Base-by-base conservation (phyloP, 768 basidiomycete genomes). In the Termitomyces heimii region DNA sequence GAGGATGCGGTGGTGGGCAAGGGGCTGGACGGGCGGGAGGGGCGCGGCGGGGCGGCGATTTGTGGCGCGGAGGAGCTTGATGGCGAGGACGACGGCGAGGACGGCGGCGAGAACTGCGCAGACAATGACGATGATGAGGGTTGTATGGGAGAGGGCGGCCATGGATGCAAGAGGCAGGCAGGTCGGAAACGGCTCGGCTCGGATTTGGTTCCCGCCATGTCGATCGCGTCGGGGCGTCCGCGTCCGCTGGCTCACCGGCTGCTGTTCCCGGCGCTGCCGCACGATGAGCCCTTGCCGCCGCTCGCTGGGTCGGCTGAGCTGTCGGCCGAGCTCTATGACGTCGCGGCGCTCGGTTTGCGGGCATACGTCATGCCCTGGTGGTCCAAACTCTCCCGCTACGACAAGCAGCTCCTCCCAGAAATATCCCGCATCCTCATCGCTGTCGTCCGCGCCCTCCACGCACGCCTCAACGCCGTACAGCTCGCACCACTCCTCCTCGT, bases 291-390 rank as follows among this genome's bases (percentile, higher is more conserved):
- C 18, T 78, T 89, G 56, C 68, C 73, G 28, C 71, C 79, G 0
- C 71, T 75, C 0, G 55, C 65, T 13, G 73, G 74, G 9, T 70
- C 78, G 0, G 75, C 77, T 24, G 84, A 88, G 48, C 80, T 94
- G 57, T 78, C 81, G 55, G 75, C 78, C 5, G 88, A 89, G 66
- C 70, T 89, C 5, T 92, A 93, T 65, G 88, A 93, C 70, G 77
- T 92, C 57, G 76, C 92, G 32, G 91, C 92, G 0, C 85, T 93
- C 57, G 80, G 85, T 10, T 77, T 94, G 24, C 81, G 92, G 34
- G 90, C 90, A 6, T 88, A 79, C 64, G 82, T 94, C 37, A 82
- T 84, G 47, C 86, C 89, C 1, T 94, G 92, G 92, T 94, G 92
- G 89, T 77, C 87, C 32, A 89, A 84, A 65, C 78, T 94, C 53